Conservation (phyloP, 345 rosid species). For the Turnera subulata region DNA sequence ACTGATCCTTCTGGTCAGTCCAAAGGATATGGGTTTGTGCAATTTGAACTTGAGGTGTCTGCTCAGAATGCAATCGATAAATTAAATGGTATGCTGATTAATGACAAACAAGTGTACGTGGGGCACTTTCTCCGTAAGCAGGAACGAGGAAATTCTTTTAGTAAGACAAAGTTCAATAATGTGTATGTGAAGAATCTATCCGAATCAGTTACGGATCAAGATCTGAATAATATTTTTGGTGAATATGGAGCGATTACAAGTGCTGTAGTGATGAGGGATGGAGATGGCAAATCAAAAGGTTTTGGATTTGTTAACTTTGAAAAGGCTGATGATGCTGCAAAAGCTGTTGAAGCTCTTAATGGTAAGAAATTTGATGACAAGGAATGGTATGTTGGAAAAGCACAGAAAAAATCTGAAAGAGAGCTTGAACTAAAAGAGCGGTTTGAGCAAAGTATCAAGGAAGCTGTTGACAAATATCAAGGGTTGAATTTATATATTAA, state of each 20-base stretch:
- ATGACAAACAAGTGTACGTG: slow-evolving; percentile 93
- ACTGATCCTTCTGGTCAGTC: slow-evolving; percentile 82
- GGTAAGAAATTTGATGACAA: slow-evolving; percentile 73
- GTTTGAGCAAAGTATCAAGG: slow-evolving; percentile 79
- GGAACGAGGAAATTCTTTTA: slow-evolving; percentile 60
- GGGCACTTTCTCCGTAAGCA: slow-evolving; percentile 93
- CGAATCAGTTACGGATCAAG: slow-evolving; percentile 68
- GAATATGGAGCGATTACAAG: slow-evolving; percentile 83
- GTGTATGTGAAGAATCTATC: slow-evolving; percentile 86
- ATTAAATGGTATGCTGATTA: slow-evolving; percentile 84
- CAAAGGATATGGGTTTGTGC: slow-evolving; percentile 94
- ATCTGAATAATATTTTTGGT: slow-evolving; percentile 58
- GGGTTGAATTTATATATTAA: slow-evolving; percentile 83
- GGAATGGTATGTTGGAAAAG: slow-evolving; percentile 94
- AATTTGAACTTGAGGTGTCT: slow-evolving; percentile 70
- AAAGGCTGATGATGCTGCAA: slow-evolving; percentile 79
- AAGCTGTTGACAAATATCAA: slow-evolving; percentile 78
- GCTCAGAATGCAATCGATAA: slow-evolving; percentile 75
- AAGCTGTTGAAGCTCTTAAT: slow-evolving; percentile 79
- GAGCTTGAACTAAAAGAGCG: slow-evolving; percentile 58
- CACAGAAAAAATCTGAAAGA: slow-evolving; percentile 85
- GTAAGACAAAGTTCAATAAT: slow-evolving; percentile 62
- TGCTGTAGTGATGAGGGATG: slow-evolving; percentile 81
- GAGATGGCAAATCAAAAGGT: slow-evolving; percentile 73
- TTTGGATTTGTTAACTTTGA: slow-evolving; percentile 97